Base-by-base conservation (phyloP, 2,329 filamentous ascomycete genomes). In the Graphilbum sp. region DNA sequence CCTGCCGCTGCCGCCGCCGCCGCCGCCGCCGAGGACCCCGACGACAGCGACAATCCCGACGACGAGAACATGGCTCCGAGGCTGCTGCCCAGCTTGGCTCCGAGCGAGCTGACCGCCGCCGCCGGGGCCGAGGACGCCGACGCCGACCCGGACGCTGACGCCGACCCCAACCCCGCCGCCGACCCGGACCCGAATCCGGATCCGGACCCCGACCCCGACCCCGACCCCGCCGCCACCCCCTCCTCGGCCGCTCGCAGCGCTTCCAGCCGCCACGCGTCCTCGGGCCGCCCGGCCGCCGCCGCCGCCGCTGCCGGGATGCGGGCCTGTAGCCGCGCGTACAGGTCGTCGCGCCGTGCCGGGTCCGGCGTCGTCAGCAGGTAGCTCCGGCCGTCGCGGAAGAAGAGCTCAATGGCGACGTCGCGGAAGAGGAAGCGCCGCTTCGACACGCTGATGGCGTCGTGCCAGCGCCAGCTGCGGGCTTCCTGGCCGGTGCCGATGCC, bases 301-400 rank as follows among this genome's bases (percentile, higher is more conserved):
- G 75, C 1, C 84, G 81, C 45, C 90, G 84, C 3, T 85, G 90
- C 84, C 3, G 85, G 84, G 6, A 87, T 85, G 55, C 87, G 86
- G 44, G 64, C 67, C 18, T 77, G 67, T 36, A 98, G 73, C 46
- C 80, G 83, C 15, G 68, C 65, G 47, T 83, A 86, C 3, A 98
- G 64, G 41, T 88, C 82, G 52, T 98, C 85, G 43, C 90, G 73
- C 29, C 75, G 64, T 24, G 62, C 60, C 0, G 80, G 69, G 27
- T 80, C 85, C 41, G 86, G 79, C 3, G 86, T 77, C 0, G 88
- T 96, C 41, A 98, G 59, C 15, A 98, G 66, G 54, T 96, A 98
- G 59, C 90, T 98, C 40, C 86, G 79, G 1, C 90, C 90, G 53
- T 98, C 92, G 0, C 86, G 87, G 54, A 98, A 98, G 61, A 98